Evolutionary conservation across 768 basidiomycete genomes (phyloP), one percentile per base, ranked within the genome.

Genomic region (Asterophora lycoperdoides): DNA sequence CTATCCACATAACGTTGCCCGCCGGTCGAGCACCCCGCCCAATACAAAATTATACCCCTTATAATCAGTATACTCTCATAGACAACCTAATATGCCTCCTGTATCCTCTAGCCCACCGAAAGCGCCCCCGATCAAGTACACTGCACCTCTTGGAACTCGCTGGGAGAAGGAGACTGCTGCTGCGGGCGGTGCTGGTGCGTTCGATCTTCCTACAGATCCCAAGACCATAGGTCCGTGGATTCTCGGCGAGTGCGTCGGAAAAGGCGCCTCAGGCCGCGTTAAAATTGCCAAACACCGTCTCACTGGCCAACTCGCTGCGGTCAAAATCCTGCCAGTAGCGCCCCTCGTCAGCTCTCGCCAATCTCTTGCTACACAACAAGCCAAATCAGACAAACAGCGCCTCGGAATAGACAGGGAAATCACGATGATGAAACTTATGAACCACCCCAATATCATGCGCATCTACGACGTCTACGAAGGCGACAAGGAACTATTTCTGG

Each of bases 371-470:
- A 80, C 81, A 33, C 79, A 81, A 56, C 76, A 79, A 53, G 84
- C 79, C 3, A 88, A 86, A 68, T 78, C 79, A 2, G 87, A 92
- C 54, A 91, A 90, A 65, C 82, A 85, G 54, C 80, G 86, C 51
- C 78, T 94, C 40, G 87, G 89, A 3, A 86, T 97, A 51, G 93
- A 96, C 64, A 74, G 91, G 54, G 94, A 98, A 67, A 95, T 98
- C 52, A 91, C 89, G 48, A 93, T 97, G 84, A 95, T 98, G 94
- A 98, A 97, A 67, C 86, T 97, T 58, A 93, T 98, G 84, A 90
- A 94, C 61, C 94, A 98, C 63, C 94, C 93, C 1, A 96, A 96
- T 68, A 92, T 98, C 59, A 81, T 97, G 74, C 83, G 87, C 53
- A 85, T 98, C 34, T 93, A 91, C 67, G 94, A 98, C 62, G 94